Evolutionary conservation across 2,329 filamentous ascomycete genomes (phyloP).

Genomic region (Pseudogymnoascus sp.): DNA sequence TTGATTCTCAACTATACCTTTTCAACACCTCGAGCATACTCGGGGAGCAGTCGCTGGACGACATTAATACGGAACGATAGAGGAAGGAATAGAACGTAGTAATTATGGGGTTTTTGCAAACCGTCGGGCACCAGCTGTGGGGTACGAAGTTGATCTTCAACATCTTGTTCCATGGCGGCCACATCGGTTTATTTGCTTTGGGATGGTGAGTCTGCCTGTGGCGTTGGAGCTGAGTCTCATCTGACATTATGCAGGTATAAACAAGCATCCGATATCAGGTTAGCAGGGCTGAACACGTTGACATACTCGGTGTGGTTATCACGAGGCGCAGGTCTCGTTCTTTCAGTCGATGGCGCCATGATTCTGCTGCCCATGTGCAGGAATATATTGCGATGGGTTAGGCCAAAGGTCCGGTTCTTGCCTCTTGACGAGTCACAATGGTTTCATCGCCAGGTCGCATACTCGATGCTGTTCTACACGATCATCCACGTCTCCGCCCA

Average conservation of each 20-base stretch:
- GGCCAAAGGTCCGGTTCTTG: conserved; percentile 79
- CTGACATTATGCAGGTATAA: conserved; percentile 54
- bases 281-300: conserved; percentile 73
- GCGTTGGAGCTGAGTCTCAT: conserved; percentile 20
- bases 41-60: conserved; percentile 23
- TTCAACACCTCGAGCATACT: conserved; percentile 12
- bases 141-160: conserved; percentile 70
- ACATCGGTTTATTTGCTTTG: conserved; percentile 69
- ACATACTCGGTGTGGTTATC: conserved; percentile 93
- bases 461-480: conserved; percentile 76
- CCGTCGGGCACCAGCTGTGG: conserved; percentile 56
- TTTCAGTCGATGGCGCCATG: conserved; percentile 76
- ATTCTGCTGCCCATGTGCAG: conserved; percentile 93
- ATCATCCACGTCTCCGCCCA: conserved; percentile 69
- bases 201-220: conserved; percentile 58
- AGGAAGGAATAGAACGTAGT: conserved; percentile 12
- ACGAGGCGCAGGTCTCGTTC: conserved; percentile 78
- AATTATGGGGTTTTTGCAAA: conserved; percentile 22
- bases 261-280: conserved; percentile 57
- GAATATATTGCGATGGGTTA: conserved; percentile 73
- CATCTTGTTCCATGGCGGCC: conserved; percentile 69
- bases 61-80: conserved; percentile 16
- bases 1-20: conserved; percentile 16
- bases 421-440: conserved; percentile 95
- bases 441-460: conserved; percentile 94